Evolutionary conservation across 257 asterid genomes (phyloP), one percentile per base, ranked within the genome.

Genomic region (Scutellaria galericulata): DNA sequence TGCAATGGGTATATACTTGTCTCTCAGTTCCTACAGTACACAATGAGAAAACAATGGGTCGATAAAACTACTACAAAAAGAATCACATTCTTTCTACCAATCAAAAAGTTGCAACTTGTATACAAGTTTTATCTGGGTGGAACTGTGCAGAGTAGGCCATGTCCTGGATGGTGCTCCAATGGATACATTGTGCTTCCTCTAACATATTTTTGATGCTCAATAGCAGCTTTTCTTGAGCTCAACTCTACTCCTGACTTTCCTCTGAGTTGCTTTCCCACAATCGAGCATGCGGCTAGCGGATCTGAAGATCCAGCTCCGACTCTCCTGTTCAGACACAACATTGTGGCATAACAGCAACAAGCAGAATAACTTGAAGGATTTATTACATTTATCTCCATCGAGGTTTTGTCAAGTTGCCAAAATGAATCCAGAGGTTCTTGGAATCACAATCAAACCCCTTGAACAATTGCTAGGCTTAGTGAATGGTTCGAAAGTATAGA

Each of bases 111-210:
- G 65, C 20, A 51, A 47, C 24, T 24, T 50, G 18, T 60, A 57
- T 60, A 56, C 45, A 14, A 14, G 66, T 56, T 72, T 78, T 72
- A 69, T 75, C 76, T 66, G 66, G 82, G 71, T 54, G 94, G 90
- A 50, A 86, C 85, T 8, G 88, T 83, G 83, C 98, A 90, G 76
- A 93, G 98, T 10, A 79, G 84, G 42, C 94, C 96, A 31, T 90
- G 96, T 64, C 96, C 91, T 3, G 90, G 96, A 75, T 72, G 74
- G 79, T 89, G 90, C 64, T 90, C 98, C 94, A 90, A 77, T 15
- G 97, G 97, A 81, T 93, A 90, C 93, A 90, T 87, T 10, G 87
- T 80, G 35, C 87, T 64, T 51, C 89, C 90, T 79, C 79, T 79
- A 13, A 89, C 95, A 22, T 90, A 87, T 65, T 76, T 80, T 62